Conservation (phyloP, 257 asterid species). For the Solanum chiquidenum region DNA sequence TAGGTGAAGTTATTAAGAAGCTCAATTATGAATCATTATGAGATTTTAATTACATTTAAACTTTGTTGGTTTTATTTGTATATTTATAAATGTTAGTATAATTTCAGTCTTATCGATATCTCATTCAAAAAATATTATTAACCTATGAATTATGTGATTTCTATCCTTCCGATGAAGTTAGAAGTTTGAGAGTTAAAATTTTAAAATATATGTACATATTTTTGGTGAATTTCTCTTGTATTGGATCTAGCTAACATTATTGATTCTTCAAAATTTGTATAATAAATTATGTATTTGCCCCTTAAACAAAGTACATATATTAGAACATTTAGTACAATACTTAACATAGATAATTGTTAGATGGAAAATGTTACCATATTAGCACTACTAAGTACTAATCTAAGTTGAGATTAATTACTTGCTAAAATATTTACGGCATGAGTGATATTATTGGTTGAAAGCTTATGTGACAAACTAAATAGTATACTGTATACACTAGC, state of each 20-base stretch:
- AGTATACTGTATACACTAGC: too few relatives aligned
- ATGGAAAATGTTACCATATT: neutral
- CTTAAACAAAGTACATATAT: neutral
- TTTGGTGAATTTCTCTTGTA: neutral
- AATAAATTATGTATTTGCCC: too few relatives aligned
- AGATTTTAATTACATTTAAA: neutral
- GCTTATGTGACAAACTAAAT: too few relatives aligned
- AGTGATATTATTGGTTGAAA: too few relatives aligned
- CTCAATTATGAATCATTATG: neutral
- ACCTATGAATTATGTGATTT: too few relatives aligned
- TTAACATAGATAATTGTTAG: neutral
- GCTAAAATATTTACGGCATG: too few relatives aligned
- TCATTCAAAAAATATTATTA: too few relatives aligned
- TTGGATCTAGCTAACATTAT: too few relatives aligned
- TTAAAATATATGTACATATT: neutral
- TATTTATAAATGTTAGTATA: neutral
- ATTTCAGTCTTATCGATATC: neutral
- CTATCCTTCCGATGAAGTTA: rapidly evolving
- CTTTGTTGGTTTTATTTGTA: neutral
- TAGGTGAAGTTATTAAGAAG: neutral
- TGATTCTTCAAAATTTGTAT: too few relatives aligned
- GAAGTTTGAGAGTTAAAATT: neutral
- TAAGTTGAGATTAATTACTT: too few relatives aligned
- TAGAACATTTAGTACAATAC: neutral
- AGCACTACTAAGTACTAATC: too few relatives aligned